Conservation (phyloP, 768 basidiomycete genomes). For the Pleurotus cornucopiae region DNA sequence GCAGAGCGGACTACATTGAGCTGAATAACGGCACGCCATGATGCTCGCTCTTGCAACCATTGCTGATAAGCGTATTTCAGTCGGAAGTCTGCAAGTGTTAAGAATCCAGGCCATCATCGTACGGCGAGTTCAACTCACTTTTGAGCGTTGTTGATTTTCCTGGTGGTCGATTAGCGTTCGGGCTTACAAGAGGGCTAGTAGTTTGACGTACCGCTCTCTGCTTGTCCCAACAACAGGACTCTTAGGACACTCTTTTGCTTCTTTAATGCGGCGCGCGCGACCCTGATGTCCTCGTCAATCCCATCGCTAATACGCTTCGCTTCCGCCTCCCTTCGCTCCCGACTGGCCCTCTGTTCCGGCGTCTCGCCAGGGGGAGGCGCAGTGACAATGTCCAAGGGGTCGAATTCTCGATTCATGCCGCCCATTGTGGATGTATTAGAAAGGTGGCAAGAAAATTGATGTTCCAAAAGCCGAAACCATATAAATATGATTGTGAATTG, state of each 20-base stretch:
- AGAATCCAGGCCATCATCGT: too few relatives aligned
- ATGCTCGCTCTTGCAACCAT: constrained; percentile 61
- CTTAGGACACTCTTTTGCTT: constrained; percentile 41
- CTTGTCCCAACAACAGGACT: constrained; percentile 52
- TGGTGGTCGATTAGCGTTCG: constrained; percentile 13
- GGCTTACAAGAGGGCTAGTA: not conserved
- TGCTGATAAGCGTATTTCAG: constrained; percentile 58
- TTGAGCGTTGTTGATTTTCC: constrained; percentile 62
- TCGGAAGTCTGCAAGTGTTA: constrained; percentile 50
- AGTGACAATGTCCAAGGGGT: constrained; percentile 57
- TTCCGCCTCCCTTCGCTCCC: constrained; percentile 49
- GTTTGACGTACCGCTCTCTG: constrained; percentile 35
- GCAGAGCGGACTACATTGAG: constrained; percentile 73
- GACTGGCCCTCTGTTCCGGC: constrained; percentile 32
- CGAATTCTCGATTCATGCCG: constrained; percentile 19
- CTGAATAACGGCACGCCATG: constrained; percentile 74
- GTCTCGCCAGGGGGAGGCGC: constrained; percentile 59
- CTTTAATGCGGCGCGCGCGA: constrained; percentile 39
- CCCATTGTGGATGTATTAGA: not conserved
- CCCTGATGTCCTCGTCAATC: constrained; percentile 55
- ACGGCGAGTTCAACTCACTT: constrained; percentile 29
- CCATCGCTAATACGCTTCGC: constrained; percentile 52
- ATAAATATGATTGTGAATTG: too few relatives aligned
- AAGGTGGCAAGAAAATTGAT: too few relatives aligned
- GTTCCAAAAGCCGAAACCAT: too few relatives aligned